Base-by-base conservation (phyloP, 192 early-diverging fungal genomes). In the Backusella macrospora region DNA sequence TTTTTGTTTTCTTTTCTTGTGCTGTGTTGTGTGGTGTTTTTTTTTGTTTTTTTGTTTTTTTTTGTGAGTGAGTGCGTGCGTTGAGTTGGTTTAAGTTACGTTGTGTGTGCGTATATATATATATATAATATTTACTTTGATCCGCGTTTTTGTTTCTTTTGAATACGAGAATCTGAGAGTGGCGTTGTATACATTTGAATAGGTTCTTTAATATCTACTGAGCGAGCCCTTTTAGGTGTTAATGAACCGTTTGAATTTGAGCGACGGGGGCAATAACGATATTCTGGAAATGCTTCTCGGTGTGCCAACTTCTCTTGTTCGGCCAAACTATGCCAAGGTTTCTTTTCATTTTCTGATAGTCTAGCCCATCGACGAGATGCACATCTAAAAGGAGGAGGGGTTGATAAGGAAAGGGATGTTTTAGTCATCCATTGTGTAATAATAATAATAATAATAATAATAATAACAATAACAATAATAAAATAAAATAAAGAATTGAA, bases 241-340 rank as follows among this genome's bases (percentile, higher is more conserved):
- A 26, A 18, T 26, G 52, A 59, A 8, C 21, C 15, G 10, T 43
- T 44, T 47, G 67, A 47, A 26, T 62, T 72, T 16, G 76, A 44
- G 37, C 78, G 70, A 37, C 75, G 75, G 9, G 78, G 78, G 23
- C 78, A 80, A 65, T 80, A 80, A 40, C 78, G 78, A 23, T 80
- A 80, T 65, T 80, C 78, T 42, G 78, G 78, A 72, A 80, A 80
- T 15, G 78, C 78, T 70, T 80, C 78, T 49, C 75, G 72, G 34
- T 80, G 78, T 16, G 78, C 78, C 26, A 71, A 52, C 37, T 80
- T 80, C 63, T 80, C 78, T 69, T 80, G 78, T 39, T 80, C 78
- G 5, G 78, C 78, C 23, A 80, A 45, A 66, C 75, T 62, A 65
- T 80, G 78, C 78, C 78, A 80, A n/a, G 78, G 78, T 68, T 63